Conservation (phyloP, 441 rosid species). For the Corymbia citriodora region DNA sequence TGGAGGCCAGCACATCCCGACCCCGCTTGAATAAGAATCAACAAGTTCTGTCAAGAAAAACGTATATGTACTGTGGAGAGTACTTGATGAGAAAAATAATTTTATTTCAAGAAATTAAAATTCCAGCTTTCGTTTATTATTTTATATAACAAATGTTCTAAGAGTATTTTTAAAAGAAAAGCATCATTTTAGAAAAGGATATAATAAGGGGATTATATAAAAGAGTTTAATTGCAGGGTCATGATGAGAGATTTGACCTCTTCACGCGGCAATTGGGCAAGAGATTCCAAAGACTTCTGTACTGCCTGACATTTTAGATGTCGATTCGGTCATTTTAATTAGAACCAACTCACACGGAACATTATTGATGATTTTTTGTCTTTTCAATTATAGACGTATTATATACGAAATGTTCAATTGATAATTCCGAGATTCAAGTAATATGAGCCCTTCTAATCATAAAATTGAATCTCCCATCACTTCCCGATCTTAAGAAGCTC, state of each 20-base stretch:
- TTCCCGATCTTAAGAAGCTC: neutral
- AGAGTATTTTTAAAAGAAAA: neutral
- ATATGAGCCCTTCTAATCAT: neutral
- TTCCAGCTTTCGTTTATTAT: neutral
- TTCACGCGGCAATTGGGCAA: neutral
- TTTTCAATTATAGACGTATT: neutral
- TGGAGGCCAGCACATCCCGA: neutral
- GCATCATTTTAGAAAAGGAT: neutral
- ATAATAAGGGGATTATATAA: neutral
- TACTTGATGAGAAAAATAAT: neutral
- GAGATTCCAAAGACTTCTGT: neutral
- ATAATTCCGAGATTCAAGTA: neutral
- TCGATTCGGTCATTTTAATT: neutral
- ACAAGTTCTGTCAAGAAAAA: neutral
- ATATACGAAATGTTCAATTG: neutral
- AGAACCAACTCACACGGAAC: neutral
- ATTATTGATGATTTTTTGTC: neutral
- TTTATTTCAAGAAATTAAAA: neutral
- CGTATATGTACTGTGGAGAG: neutral
- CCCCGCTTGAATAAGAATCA: neutral
- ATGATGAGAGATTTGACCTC: neutral
- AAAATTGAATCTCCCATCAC: neutral
- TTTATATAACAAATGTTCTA: neutral
- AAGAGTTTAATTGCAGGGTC: neutral
- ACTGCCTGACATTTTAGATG: neutral